Evolutionary conservation across 2,329 filamentous ascomycete genomes (phyloP), one percentile per base, ranked within the genome.

Genomic region (Diaporthe velutina): DNA sequence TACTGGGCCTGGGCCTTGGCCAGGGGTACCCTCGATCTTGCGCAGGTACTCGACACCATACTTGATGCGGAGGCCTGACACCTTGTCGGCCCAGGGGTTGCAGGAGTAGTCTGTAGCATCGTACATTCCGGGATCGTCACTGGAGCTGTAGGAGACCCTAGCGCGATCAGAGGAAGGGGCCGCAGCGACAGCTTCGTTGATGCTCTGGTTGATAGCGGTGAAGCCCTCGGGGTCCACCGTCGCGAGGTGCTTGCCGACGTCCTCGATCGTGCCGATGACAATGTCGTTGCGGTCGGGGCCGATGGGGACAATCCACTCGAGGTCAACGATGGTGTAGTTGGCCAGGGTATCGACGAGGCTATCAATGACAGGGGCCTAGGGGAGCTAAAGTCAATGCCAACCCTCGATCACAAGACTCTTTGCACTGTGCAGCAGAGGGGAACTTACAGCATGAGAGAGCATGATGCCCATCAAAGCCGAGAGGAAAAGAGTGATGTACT

Each of bases 401-500:
- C 28, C 10, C 12, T n/a, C 7, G 12, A 50, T 7, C 28, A 19
- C 22, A 2, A 25, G 33, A n/a, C 15, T 4, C 13, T 7, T 8
- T 54, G 19, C 19, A 35, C 3, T 50, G 45, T n/a, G 5, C n/a
- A 4, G 17, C 28, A 17, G 9, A n/a, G 35, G 4, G 7, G 8
- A n/a, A 45, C 71, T 40, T 48, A 73, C 71, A 12, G 71, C 71
- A 1, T 22, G 19, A n/a, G 64, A 52, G 54, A 73, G 52, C 50
- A 60, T 45, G 38, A 68, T 48, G 61, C 71, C 30, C 61, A 58
- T 35, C 38, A 73, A n/a, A 28, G 40, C 38, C 10, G 40, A 73
- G 5, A 73, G 61, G 30, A 68, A 22, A 57, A 50, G 33, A 8
- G 4, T 54, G 30, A 73, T 48, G 40, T 35, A 17, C 13, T 67